Base-by-base conservation (phyloP, 176 grass and related monocot species). In the Rhynchospora tenuis region DNA sequence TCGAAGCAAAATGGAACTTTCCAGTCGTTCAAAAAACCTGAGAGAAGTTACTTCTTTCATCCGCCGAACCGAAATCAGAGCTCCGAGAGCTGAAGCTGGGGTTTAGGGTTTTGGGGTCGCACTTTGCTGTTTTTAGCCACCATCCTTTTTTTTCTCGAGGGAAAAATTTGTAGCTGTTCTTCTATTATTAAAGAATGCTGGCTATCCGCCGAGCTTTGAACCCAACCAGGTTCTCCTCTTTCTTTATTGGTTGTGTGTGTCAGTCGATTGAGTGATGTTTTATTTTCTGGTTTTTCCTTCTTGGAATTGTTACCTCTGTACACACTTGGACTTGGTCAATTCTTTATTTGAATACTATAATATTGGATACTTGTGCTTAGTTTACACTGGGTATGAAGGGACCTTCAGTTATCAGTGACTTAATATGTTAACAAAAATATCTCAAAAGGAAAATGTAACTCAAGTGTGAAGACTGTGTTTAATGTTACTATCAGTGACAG, bases 31-130 rank as follows among this genome's bases (percentile, higher is more conserved):
- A 0, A 0, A 1, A 0, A 76, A 75, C 46, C 52, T 23, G 29
- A 42, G 64, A 68, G 2, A 27, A 42, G 1, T 10, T 23, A 22
- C 20, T 19, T 19, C 14, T 42, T 15, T 8, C 1, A 9, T 68
- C 64, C 15, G 15, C 6, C 64, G 64, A 43, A 68, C 29, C 9
- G 31, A 68, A 68, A 42, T 68, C 7, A 48, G 71, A 75, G 23
- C 46, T 75, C 73, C 48, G n/a, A 54, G 5, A 55, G 47, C 73
- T 55, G 24, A 12, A 55, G 47, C 73, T 55, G 24, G 23, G 73
- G 73, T 76, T 82, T 82, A 82, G 80, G 80, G 80, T 82, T 82
- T 82, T 66, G 55, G 29, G 54, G 62, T 26, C 51, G 45, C 28
- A 16, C 52, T 79, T n/a, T 3, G 16, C 16, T 17, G 28, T 38